phyloP scores from a whole-genome alignment of 495 filamentous ascomycete genomes.

The Penicillium robsamsonii region DNA sequence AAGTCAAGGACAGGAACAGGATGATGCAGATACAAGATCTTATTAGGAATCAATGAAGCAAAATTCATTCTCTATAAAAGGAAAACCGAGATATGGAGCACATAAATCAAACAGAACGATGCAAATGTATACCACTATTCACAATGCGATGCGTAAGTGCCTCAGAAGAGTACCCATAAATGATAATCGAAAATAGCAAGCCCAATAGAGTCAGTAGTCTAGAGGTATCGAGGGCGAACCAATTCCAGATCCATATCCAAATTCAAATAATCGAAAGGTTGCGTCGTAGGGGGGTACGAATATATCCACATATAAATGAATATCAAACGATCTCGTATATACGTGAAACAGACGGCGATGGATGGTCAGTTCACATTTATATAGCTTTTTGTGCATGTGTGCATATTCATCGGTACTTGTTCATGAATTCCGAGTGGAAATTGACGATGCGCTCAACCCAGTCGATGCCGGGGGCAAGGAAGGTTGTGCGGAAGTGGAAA shows the following conservation, averaged over 20 bases:
- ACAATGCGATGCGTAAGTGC: neutral
- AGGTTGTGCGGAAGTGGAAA: slow-evolving; percentile 94
- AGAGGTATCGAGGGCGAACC: slow-evolving; percentile 5
- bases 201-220: slow-evolving; percentile 15
- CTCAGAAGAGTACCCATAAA: neutral
- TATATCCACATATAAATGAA: neutral
- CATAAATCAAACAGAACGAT: neutral
- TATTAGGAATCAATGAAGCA: neutral
- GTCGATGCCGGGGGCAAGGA: slow-evolving; percentile 91
- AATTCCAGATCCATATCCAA: slow-evolving; percentile 7
- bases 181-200: neutral
- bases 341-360: neutral
- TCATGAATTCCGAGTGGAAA: slow-evolving; percentile 91
- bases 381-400: neutral
- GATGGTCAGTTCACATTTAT: neutral
- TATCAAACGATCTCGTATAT: slow-evolving; percentile 1
- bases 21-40: neutral
- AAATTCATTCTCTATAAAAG: neutral
- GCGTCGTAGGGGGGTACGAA: neutral
- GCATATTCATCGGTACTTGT: slow-evolving; percentile 58
- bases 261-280: neutral
- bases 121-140: neutral
- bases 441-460: slow-evolving; percentile 86
- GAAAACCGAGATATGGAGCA: neutral
- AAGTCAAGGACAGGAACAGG: neutral